Percentiles rank a stretch among this genome's conserved stretches.
Conservation (phyloP, 495 filamentous ascomycete genomes). For the Penicillium goetzii region DNA sequence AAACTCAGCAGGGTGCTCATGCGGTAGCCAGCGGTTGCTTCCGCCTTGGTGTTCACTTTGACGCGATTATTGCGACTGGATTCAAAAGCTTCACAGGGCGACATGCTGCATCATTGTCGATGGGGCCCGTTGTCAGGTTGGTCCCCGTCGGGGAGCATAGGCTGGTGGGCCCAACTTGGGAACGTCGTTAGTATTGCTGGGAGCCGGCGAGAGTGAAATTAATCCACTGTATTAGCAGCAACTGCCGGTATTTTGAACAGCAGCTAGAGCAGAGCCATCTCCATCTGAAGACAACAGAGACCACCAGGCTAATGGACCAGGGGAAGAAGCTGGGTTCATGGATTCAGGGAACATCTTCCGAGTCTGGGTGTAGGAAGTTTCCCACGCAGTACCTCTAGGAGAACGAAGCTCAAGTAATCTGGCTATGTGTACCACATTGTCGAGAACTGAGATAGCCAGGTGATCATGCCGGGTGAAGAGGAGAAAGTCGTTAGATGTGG, state of each 20-base stretch:
- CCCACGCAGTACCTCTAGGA: neutral
- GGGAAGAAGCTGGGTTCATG: neutral
- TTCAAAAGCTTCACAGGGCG: neutral
- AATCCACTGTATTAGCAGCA: conserved; percentile 1
- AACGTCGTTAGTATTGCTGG: neutral
- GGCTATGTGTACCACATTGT: neutral
- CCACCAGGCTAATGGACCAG: neutral
- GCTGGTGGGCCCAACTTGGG: neutral
- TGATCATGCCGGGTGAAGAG: neutral
- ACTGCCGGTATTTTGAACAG: conserved; percentile 22
- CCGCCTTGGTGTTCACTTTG: neutral
- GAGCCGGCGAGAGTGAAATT: neutral
- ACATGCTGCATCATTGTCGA: neutral
- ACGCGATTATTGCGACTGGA: neutral
- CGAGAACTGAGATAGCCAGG: neutral
- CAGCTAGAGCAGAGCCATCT: conserved; percentile 13
- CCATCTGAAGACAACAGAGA: conserved; percentile 5
- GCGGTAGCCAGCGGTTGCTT: neutral
- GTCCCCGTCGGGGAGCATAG: neutral
- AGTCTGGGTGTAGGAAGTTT: neutral
- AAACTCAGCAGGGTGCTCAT: neutral
- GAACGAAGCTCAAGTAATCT: neutral
- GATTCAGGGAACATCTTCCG: neutral
- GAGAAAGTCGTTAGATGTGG: neutral
- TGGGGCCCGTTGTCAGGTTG: neutral